Base-by-base conservation (phyloP, 306 rosid genomes). In the Dalbergia oliveri region DNA sequence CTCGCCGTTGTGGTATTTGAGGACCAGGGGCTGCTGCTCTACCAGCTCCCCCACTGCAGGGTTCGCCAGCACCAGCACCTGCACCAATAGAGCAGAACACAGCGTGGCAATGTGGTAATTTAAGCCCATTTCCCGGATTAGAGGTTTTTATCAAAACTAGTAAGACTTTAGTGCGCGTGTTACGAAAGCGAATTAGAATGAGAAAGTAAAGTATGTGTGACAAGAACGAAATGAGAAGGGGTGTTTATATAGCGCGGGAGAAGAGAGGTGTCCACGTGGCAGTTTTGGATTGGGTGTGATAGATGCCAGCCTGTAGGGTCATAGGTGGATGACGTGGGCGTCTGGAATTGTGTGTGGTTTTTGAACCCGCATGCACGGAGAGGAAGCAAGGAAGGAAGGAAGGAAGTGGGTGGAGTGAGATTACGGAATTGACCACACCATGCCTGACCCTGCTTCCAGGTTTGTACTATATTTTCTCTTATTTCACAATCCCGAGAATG, bases 1-100 rank as follows among this genome's bases (percentile, higher is more conserved):
- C 43, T 83, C 54, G 0, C 97, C 97, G 87, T 94, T 89, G 77
- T 94, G 98, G 82, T 94, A 94, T 13, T 88, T 83, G 6, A 94
- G 90, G 0, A 88, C 68, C 11, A 94, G 61, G 0, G 94, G 94
- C 45, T 88, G 93, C 13, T 93, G 76, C 68, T 91, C 43, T 0
- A 88, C 92, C 2, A 77, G 84, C 62, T 84, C 94, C 9, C 79
- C 85, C 6, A 60, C 44, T 2, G 86, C 5, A 3, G 84, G 73
- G 9, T 35, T 49, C 10, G 12, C 21, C 9, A 16, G 37, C 10
- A 63, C 11, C 0, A 45, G 45, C 9, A 83, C 6, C 41, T 0
- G 41, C 5, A 26, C 45, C 5, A 80, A n/a, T 6, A 85, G 69
- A 57, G 77, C 15, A 54, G 39, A 79, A 9, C 34, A 58, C 19